Evolutionary conservation across 2,329 filamentous ascomycete species (phyloP), one percentile per base, ranked within the genome.

Genomic region (Colletotrichum musae): DNA sequence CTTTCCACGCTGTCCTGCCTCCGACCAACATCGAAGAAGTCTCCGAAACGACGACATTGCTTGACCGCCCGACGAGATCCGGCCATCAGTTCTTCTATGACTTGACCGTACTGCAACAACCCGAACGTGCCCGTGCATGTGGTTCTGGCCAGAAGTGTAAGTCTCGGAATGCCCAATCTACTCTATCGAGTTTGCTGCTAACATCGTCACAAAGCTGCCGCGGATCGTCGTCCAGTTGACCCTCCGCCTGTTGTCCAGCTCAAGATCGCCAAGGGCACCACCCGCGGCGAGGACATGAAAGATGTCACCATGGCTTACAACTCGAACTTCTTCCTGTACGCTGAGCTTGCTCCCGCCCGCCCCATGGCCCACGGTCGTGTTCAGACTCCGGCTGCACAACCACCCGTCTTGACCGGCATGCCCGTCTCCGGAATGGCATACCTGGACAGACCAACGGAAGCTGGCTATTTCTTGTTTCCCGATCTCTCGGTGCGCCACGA

Each of bases 371-470:
- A 94, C 68, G 93, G 93, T 58, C 92, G 94, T 73, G 89, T 93
- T 53, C 89, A 90, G 74, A 24, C 21, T 86, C 87, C 13, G 87
- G 88, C 92, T 12, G 89, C 90, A 58, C 91, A 90, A 67, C 91
- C 39, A 47, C 92, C 96, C 0, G 95, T 98, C 26, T 84, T 99
- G 74, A 98, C 95, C 0, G 96, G 96, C 72, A 95, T 97, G 75
- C 94, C 95, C 0, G 95, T 97, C 15, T 96, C 95, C 18, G 96
- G 95, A 67, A 97, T 98, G 88, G 95, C 95, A 26, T 98, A 98
- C 78, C 88, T 99, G 58, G 95, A 98, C 78, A 92, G 95, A 52
- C 96, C 96, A 2, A 81, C 83, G 47, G 88, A 90, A 73, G 89
- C 89, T 50, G 96, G 95, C 63, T 99, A 98, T 81, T 99, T 99